Evolutionary conservation across 306 rosid species (phyloP), one percentile per base, ranked within the genome.

Genomic region (Rubus parviflorus): DNA sequence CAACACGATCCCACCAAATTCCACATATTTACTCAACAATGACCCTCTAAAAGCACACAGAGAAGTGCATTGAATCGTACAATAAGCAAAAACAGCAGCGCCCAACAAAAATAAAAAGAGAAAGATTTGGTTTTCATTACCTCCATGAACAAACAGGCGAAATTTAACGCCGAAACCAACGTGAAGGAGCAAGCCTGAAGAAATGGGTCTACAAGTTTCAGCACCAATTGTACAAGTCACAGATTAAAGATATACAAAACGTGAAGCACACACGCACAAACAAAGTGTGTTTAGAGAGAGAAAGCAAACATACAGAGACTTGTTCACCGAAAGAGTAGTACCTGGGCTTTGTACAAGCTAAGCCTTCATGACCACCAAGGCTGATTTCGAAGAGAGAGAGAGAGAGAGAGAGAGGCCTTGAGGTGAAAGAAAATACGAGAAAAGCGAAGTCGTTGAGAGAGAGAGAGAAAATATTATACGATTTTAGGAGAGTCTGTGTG

Each of bases 341-440:
- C 91, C 96, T 81, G 88, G 71, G 75, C 25, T 87, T 82, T 82
- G 85, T 70, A 22, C 76, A 73, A 82, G 87, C 84, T 79, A 65
- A 83, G 86, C 66, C 85, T 83, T 87, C 91, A 92, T 92, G 92
- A 80, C 79, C 78, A 76, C 82, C 81, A 88, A 78, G 86, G 86
- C 67, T 88, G 87, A 92, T 84, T 88, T 72, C 77, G 16, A 11
- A 37, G 68, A 62, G 14, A 20, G 20, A 20, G 25, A 62, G 14
- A 20, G 20, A 20, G 25, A 25, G 82, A 73, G 74, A 72, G 17
- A 35, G 41, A 63, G 74, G 71, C 71, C 52, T 41, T 13, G 30
- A 63, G 35, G 35, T 30, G 35, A 30, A 30, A 30, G 25, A 54
- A 72, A 81, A 51, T 73, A 47, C 17, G 56, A 9, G 54, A 53